These are phyloP conservation scores for Saturnispora silvae DNA, from an alignment of 805 yeast genomes.

Conservation along the genomic window DNA sequence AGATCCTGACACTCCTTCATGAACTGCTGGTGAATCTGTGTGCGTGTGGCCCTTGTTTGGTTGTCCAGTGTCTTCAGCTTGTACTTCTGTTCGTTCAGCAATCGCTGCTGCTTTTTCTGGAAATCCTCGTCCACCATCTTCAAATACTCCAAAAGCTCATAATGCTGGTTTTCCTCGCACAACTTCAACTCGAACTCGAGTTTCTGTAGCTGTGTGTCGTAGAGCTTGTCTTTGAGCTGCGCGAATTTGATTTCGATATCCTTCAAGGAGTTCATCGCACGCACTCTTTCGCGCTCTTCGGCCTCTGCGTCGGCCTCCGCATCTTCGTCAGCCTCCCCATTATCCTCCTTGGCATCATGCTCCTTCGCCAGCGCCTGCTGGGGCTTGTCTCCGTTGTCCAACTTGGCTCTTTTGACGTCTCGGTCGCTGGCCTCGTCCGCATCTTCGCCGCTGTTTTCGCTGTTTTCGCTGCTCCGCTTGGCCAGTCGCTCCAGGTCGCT, in stretches of 20 bases:
- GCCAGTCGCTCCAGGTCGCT: conserved; percentile 34
- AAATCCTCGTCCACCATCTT: conserved; percentile 62
- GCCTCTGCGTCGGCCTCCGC: conserved; percentile 18
- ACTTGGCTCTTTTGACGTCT: conserved; percentile 18
- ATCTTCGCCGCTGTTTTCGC: conserved; percentile 1
- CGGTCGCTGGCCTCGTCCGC: conserved; percentile 8
- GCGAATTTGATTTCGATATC: conserved; percentile 84
- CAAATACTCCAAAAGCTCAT: conserved; percentile 69
- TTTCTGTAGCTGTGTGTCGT: conserved; percentile 69
- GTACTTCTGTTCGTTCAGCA: conserved; percentile 40
- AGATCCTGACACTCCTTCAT: conserved; percentile 56
- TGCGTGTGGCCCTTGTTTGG: conserved; percentile 72
- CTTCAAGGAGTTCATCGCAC: conserved; percentile 64
- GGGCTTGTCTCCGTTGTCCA: conserved; percentile 13
- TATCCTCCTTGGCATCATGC: conserved; percentile 15
- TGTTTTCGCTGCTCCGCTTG: too few species aligned
- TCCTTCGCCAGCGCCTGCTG: conserved; percentile 9
- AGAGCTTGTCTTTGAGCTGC: conserved; percentile 67
- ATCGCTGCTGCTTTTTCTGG: conserved; percentile 46
- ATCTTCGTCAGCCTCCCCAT: conserved; percentile 14
- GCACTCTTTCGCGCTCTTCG: conserved; percentile 37
- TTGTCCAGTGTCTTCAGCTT: conserved; percentile 65
- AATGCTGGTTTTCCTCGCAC: conserved; percentile 85
- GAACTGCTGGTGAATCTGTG: conserved; percentile 76
- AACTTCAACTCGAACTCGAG: conserved; percentile 75